A percentile compares a stretch with the other conserved stretches of the same genome.
Conservation (phyloP, 1,284 basidiomycete species). For the Heliocybe sulcata region DNA sequence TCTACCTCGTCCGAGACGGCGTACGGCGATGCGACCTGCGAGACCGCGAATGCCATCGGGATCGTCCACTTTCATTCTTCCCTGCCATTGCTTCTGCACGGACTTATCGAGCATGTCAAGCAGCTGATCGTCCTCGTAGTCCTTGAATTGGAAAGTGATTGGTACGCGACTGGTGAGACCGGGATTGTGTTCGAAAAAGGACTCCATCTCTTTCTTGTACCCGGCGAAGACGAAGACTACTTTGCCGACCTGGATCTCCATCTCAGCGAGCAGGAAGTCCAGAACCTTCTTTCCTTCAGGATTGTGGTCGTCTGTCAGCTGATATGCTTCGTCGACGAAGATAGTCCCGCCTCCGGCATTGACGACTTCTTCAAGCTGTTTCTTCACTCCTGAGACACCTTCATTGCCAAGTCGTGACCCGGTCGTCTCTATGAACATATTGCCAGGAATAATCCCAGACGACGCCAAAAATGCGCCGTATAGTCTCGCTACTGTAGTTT, state of each 20-base stretch:
- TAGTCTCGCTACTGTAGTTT: constrained; percentile 59
- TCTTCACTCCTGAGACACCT: constrained; percentile 44
- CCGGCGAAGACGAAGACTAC: constrained; percentile 67
- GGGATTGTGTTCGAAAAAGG: constrained; percentile 68
- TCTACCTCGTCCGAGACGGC: constrained; percentile 47
- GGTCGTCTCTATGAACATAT: constrained; percentile 50
- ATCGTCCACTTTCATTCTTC: constrained; percentile 43
- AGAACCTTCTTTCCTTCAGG: constrained; percentile 45
- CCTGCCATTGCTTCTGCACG: constrained; percentile 36
- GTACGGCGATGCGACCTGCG: constrained; percentile 47
- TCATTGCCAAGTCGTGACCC: constrained; percentile 51
- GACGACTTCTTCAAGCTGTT: constrained; percentile 37
- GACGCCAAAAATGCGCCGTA: constrained; percentile 57
- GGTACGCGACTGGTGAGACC: constrained; percentile 60
- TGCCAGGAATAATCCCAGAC: constrained; percentile 43
- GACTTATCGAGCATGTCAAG: constrained; percentile 42
- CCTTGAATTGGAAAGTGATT: constrained; percentile 47
- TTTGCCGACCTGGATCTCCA: constrained; percentile 60
- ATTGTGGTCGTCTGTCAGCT: constrained; percentile 41
- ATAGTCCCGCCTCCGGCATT: constrained; percentile 52
- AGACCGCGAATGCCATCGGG: constrained; percentile 41
- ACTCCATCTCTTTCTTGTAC: constrained; percentile 65
- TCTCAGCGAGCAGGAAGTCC: constrained; percentile 62
- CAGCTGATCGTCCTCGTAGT: constrained; percentile 52
- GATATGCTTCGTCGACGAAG: constrained; percentile 66